A percentile compares a stretch with the other conserved stretches of the same genome.
Conservation (phyloP, 352 stramenopile species). For the Globisporangium polare region DNA sequence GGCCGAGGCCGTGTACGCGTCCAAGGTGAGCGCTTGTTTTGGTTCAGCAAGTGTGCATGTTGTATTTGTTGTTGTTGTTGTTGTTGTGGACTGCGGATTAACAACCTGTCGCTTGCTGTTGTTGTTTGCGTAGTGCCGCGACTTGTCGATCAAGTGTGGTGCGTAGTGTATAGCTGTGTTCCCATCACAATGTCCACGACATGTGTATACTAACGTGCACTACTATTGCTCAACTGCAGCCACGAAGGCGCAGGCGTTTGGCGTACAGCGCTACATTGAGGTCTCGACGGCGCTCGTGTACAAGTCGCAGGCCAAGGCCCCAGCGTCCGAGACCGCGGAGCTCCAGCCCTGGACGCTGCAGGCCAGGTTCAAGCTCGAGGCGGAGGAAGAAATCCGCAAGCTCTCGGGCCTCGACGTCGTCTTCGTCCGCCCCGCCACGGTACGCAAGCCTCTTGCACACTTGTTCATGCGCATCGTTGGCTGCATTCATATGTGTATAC, state of each 20-base stretch:
- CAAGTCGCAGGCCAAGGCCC: conserved; percentile 76
- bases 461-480: too few species aligned
- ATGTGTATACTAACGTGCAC: neutral
- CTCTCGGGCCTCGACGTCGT: conserved; percentile 56
- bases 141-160: conserved; percentile 84
- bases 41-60: neutral
- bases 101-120: conserved; percentile 1
- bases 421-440: conserved; percentile 72
- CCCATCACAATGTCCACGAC: neutral
- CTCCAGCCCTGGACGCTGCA: conserved; percentile 82
- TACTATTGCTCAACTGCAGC: conserved; percentile 20
- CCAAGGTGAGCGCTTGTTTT: conserved; percentile 37
- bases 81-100: neutral
- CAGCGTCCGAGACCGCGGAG: conserved; percentile 54
- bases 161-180: conserved; percentile 11
- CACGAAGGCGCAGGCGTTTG: conserved; percentile 57
- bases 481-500: neutral
- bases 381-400: conserved; percentile 66
- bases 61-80: neutral
- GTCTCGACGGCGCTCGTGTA: conserved; percentile 88
- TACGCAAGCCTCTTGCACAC: conserved; percentile 13
- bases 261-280: conserved; percentile 80
- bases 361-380: conserved; percentile 85
- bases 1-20: conserved; percentile 68
- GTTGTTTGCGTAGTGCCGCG: conserved; percentile 54